Conservation (phyloP, 805 yeast genomes). For the Starmerella ratchasimensis region DNA sequence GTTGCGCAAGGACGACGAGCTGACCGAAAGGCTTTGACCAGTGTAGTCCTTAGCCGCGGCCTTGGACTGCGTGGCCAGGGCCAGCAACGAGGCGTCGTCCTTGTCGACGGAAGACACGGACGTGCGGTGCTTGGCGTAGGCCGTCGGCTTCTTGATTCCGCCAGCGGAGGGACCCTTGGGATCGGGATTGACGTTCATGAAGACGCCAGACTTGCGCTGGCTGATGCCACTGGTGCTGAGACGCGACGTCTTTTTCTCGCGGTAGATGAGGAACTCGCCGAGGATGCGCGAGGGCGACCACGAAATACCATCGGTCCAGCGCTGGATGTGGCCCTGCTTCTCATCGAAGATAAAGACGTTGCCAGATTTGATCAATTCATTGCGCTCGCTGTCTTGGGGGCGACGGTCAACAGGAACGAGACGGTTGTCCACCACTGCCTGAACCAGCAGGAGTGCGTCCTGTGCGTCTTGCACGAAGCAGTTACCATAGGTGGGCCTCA, state of each 20-base stretch:
- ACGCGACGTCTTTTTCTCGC: constrained; percentile 42
- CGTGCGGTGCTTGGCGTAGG: background rate
- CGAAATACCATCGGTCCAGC: constrained; percentile 95
- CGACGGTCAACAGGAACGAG: constrained; percentile 56
- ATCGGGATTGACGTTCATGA: background rate
- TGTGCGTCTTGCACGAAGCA: constrained; percentile 59
- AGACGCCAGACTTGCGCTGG: background rate
- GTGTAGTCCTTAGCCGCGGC: background rate
- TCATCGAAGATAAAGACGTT: constrained; percentile 76
- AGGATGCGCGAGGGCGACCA: constrained; percentile 89
- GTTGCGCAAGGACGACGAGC: background rate
- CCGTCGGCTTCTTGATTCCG: background rate
- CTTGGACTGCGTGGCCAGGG: background rate
- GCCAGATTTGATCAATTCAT: constrained; percentile 54
- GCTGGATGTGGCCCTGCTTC: constrained; percentile 64
- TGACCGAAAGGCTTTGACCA: background rate
- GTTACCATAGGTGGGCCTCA: constrained; percentile 64
- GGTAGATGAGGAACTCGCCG: constrained; percentile 71
- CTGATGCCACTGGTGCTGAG: background rate
- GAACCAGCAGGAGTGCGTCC: constrained; percentile 71
- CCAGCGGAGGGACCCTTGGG: background rate
- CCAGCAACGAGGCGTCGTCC: background rate
- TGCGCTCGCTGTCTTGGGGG: constrained; percentile 69
- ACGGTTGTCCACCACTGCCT: constrained; percentile 54
- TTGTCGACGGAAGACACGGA: background rate